Percentiles rank a stretch among this genome's conserved stretches.
phyloP scores from a whole-genome alignment of 495 filamentous ascomycete species.

The Xylaria curta region DNA sequence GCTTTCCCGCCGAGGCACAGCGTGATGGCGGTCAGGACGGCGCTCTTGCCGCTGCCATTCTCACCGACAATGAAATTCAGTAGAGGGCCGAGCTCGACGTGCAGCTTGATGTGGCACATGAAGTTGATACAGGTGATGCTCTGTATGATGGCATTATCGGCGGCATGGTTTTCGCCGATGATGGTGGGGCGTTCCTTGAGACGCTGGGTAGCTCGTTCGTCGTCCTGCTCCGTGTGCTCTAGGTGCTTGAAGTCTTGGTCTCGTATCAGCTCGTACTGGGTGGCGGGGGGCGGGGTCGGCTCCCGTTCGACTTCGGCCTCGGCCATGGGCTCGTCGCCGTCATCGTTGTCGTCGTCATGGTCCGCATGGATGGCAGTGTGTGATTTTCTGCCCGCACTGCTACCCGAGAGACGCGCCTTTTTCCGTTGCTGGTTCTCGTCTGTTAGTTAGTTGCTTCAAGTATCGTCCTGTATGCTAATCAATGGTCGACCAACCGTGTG shows the following conservation, averaged over 20 bases:
- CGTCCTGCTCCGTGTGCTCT: slow-evolving; percentile 61
- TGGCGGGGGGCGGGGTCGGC: slow-evolving; percentile 45
- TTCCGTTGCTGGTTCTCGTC: slow-evolving; percentile 45
- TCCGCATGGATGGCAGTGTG: slow-evolving; percentile 32
- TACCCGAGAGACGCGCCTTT: slow-evolving; percentile 50
- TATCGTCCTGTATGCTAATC: not conserved
- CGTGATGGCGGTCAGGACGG: slow-evolving; percentile 91
- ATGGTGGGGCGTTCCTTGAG: slow-evolving; percentile 61
- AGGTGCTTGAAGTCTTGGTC: slow-evolving; percentile 61
- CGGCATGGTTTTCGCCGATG: slow-evolving; percentile 70
- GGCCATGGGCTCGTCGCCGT: slow-evolving; percentile 40
- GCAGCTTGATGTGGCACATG: slow-evolving; percentile 88
- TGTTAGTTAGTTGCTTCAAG: slow-evolving; percentile 33
- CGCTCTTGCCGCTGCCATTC: slow-evolving; percentile 99
- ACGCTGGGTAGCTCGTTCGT: slow-evolving; percentile 74
- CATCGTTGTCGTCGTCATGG: slow-evolving; percentile 42
- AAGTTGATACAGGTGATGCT: slow-evolving; percentile 87
- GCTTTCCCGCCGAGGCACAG: slow-evolving; percentile 94
- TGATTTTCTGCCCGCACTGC: slow-evolving; percentile 32
- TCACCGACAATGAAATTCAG: slow-evolving; percentile 98
- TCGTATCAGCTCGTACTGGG: slow-evolving; percentile 58
- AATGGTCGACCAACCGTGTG: slow-evolving; percentile 50
- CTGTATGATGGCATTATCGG: slow-evolving; percentile 85
- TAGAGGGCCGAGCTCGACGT: slow-evolving; percentile 82
- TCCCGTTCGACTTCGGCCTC: slow-evolving; percentile 30